phyloP scores from a whole-genome alignment of 495 filamentous ascomycete genomes.

The Achaetomiella virescens region DNA sequence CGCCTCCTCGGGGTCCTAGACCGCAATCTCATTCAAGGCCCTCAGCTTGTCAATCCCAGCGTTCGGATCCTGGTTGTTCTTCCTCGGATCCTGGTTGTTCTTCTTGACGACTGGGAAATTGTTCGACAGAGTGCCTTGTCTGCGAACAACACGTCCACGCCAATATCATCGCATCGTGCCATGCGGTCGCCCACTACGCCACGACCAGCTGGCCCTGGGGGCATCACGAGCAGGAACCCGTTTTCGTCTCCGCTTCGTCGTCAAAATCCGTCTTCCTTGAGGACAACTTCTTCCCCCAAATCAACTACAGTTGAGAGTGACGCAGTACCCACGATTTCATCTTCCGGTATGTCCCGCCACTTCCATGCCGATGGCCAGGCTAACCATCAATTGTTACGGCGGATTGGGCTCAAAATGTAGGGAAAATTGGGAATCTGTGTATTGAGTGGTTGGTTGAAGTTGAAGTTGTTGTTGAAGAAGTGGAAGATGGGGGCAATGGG shows the following conservation, averaged over 20 bases:
- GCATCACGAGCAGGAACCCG: not conserved
- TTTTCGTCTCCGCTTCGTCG: not conserved
- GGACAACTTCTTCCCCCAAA: not conserved
- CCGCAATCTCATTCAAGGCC: not conserved
- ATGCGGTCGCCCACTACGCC: not conserved
- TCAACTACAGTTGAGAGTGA: not conserved
- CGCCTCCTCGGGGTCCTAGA: not conserved
- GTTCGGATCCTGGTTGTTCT: not conserved
- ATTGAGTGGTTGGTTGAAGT: too few species aligned
- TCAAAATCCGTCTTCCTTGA: not conserved
- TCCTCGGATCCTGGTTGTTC: too few species aligned
- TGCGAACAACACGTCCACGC: not conserved
- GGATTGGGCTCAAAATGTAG: too few species aligned
- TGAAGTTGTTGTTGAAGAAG: too few species aligned
- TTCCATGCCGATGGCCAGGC: not conserved
- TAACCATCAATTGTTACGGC: too few species aligned
- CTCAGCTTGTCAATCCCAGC: not conserved
- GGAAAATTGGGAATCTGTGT: too few species aligned
- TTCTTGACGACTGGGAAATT: not conserved
- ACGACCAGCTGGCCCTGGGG: not conserved
- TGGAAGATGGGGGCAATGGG: too few species aligned
- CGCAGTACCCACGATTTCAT: not conserved
- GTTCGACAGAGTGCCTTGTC: not conserved
- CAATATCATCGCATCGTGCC: not conserved
- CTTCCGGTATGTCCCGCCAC: not conserved